A percentile compares a stretch with the other conserved stretches of the same genome.
phyloP scores from a whole-genome alignment of 305 asterid species.

The Lippia alba region DNA sequence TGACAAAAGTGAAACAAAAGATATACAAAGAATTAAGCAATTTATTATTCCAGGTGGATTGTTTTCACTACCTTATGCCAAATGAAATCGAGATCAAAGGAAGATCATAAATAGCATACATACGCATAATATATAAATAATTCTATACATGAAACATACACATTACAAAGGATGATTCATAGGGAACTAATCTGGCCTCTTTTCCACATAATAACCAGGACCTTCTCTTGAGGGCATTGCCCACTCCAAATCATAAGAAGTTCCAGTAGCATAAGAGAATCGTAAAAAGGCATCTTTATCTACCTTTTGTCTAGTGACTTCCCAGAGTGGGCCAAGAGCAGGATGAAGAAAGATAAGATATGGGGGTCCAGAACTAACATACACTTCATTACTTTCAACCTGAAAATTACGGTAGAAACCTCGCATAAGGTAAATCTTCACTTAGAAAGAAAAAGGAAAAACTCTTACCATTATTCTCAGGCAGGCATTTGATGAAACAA shows the following conservation, averaged over 20 bases:
- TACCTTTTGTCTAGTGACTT: constrained; percentile 92
- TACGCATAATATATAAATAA: background rate
- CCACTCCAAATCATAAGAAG: constrained; percentile 25
- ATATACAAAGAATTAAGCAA: background rate
- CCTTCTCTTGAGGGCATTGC: constrained; percentile 25
- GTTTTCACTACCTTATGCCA: constrained; percentile 7
- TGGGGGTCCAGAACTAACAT: constrained; percentile 88
- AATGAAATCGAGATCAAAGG: constrained; percentile 10
- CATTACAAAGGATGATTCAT: constrained; percentile 6
- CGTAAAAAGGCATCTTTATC: constrained; percentile 24
- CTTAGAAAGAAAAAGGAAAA: background rate
- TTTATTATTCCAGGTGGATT: constrained; percentile 18
- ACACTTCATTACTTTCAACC: constrained; percentile 80
- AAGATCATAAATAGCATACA: constrained; percentile 1
- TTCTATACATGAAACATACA: background rate
- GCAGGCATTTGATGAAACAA: constrained; percentile 19
- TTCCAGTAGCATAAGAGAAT: constrained; percentile 28
- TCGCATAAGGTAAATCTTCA: constrained; percentile 26
- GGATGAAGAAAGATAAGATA: constrained; percentile 95
- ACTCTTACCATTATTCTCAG: background rate
- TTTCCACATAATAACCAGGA: constrained; percentile 29
- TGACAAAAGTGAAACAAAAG: constrained; percentile 37
- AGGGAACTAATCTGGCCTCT: constrained; percentile 29
- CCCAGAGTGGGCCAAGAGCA: constrained; percentile 99
- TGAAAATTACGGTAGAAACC: constrained; percentile 41